Percentiles rank a stretch among this genome's conserved stretches.
phyloP scores from a whole-genome alignment of 2,329 filamentous ascomycete genomes.

The Colletotrichum phormii region DNA sequence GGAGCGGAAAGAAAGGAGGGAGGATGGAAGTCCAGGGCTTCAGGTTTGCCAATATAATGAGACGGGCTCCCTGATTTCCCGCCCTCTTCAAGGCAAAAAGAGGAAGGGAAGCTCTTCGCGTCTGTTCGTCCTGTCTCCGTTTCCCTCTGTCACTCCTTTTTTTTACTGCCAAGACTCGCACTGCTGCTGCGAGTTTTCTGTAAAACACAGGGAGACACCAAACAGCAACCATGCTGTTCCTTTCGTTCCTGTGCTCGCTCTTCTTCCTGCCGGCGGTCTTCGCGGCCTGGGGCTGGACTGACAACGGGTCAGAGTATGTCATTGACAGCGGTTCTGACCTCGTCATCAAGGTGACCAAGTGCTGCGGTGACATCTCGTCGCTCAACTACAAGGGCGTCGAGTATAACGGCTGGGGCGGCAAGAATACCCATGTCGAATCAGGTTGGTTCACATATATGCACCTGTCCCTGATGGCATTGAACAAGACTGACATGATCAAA shows the following conservation, averaged over 20 bases:
- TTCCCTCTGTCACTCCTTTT: slow-evolving; percentile 6
- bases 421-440: slow-evolving; percentile 46
- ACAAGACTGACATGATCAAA: slow-evolving; percentile 7
- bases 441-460: background rate
- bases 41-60: slow-evolving; percentile 8
- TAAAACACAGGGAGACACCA: background rate
- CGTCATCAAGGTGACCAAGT: slow-evolving; percentile 49
- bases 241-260: slow-evolving; percentile 42
- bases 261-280: slow-evolving; percentile 44
- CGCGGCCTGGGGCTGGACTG: slow-evolving; percentile 53
- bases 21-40: background rate
- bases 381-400: slow-evolving; percentile 48
- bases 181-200: slow-evolving; percentile 9
- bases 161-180: slow-evolving; percentile 10
- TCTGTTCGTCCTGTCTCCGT: slow-evolving; percentile 1
- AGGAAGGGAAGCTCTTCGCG: background rate
- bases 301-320: slow-evolving; percentile 51
- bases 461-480: background rate
- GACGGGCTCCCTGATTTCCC: background rate
- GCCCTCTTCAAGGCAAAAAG: background rate
- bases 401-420: slow-evolving; percentile 45
- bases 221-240: slow-evolving; percentile 41
- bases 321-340: slow-evolving; percentile 48
- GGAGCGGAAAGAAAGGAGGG: slow-evolving; percentile 14
- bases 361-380: slow-evolving; percentile 49